A percentile compares a stretch with the other conserved stretches of the same genome.
phyloP scores from a whole-genome alignment of 805 yeast genomes.

The Priceomyces medius region DNA sequence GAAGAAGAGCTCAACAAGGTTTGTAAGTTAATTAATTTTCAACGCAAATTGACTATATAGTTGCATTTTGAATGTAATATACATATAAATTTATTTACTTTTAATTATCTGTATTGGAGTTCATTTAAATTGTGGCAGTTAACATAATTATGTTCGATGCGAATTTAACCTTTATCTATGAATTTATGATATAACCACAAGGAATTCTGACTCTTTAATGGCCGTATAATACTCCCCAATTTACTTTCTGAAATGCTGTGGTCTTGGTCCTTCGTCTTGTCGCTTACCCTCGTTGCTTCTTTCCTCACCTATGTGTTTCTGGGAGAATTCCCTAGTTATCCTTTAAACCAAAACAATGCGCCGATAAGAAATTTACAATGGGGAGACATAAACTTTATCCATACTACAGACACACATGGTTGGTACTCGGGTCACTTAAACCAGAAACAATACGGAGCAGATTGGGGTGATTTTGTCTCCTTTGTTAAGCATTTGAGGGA shows the following conservation, averaged over 20 bases:
- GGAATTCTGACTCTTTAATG: too few relatives aligned
- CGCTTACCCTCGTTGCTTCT: too few relatives aligned
- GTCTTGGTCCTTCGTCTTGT: too few relatives aligned
- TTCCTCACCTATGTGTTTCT: too few relatives aligned
- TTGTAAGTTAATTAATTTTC: conserved; percentile 20
- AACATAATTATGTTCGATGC: not conserved
- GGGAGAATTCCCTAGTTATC: too few relatives aligned
- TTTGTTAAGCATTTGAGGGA: conserved; percentile 55
- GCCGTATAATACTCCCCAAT: too few relatives aligned
- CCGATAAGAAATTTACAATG: conserved; percentile 60
- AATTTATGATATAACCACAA: not conserved
- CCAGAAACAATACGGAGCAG: conserved; percentile 74
- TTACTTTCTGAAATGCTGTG: too few relatives aligned
- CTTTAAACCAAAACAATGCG: conserved; percentile 39
- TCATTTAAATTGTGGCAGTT: not conserved
- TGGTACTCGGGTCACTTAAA: conserved; percentile 91
- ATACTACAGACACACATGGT: conserved; percentile 96
- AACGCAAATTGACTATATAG: conserved; percentile 2
- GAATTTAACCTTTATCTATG: not conserved
- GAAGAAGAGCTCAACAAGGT: conserved; percentile 43
- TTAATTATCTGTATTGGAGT: not conserved
- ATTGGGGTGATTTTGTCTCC: conserved; percentile 89
- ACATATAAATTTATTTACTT: conserved; percentile 1
- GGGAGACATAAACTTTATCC: conserved; percentile 80
- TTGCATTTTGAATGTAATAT: conserved; percentile 10